Evolutionary conservation across 179 eudicot species (phyloP), one percentile per base, ranked within the genome.

Genomic region (Amaranthus tricolor): DNA sequence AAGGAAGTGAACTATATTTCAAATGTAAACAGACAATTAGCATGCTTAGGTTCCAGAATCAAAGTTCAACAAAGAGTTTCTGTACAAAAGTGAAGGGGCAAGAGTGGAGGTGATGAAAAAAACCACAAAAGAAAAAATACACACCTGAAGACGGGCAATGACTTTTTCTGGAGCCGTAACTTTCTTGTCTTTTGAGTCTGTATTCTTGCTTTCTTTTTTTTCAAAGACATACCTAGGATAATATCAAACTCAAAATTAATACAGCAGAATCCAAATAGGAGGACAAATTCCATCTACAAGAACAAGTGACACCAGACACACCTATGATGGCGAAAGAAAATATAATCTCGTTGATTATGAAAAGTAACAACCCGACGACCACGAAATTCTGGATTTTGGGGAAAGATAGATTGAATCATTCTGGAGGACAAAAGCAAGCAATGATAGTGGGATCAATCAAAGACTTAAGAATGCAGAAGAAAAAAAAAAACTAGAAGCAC

Each of bases 241-340:
- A 71, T 66, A 79, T 62, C 62, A 63, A 72, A 45, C 59, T 13
- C n/a, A 20, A 51, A 45, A 50, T 75, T 21, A 62, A 9, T 43
- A 74, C 11, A 72, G 15, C 17, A 62, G 65, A 73, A 62, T 57
- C 75, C 47, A 76, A 5, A 53, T 7, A 43, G 6, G 2, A 19
- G 45, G 53, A 48, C 13, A 8, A 67, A 24, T 31, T 62, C 21
- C 44, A 47, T 44, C 57, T 7, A 62, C 52, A 40, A 15, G 20
- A 72, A 60, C 9, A 44, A 8, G 48, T 4, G 3, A 7, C 44
- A 9, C 68, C 59, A 62, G 49, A 16, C 20, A 56, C 65, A 95
- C 99, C 99, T 86, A 82, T 95, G 99, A 84, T 95, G 99, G 66
- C 99, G 97, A 81, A 95, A 93, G 84, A 95, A 95, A 73, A 95